Evolutionary conservation across 108 stramenopile species (phyloP).

Genomic region (Skeletonema costatum): DNA sequence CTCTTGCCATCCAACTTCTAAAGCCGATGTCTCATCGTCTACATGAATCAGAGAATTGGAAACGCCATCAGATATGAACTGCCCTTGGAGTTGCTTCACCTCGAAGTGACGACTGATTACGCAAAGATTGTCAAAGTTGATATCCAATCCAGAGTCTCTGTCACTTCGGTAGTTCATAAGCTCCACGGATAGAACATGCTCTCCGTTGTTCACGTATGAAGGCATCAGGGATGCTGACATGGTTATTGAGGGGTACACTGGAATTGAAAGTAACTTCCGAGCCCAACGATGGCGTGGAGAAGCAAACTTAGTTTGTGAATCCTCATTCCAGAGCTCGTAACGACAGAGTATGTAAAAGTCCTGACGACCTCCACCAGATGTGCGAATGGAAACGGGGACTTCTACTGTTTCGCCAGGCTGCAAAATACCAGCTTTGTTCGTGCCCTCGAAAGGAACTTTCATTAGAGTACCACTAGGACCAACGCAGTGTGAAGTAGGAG

Average conservation of each 20-base stretch:
- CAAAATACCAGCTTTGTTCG: constrained; percentile 38
- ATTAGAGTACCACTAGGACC: constrained; percentile 87
- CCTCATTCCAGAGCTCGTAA: constrained; percentile 59
- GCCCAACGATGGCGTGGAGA: constrained; percentile 59
- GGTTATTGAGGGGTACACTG: constrained; percentile 77
- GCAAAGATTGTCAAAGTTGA: constrained; percentile 67
- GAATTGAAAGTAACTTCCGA: constrained; percentile 69
- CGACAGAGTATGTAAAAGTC: constrained; percentile 85
- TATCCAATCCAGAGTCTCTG: constrained; percentile 55
- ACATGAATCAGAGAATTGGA: constrained; percentile 7
- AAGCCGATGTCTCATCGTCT: constrained; percentile 14
- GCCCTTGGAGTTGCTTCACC: constrained; percentile 59
- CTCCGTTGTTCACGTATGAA: constrained; percentile 56
- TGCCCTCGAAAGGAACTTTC: constrained; percentile 54
- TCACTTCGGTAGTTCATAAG: constrained; percentile 81
- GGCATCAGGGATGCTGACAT: constrained; percentile 69
- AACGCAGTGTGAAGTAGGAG: constrained; percentile 57
- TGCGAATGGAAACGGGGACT: constrained; percentile 74
- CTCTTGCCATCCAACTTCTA: constrained; percentile 82
- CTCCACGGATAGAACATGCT: constrained; percentile 78
- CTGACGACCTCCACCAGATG: constrained; percentile 67
- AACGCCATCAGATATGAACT: constrained; percentile 36
- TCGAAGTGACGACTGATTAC: constrained; percentile 72
- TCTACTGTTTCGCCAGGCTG: constrained; percentile 76
- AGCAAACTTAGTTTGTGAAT: constrained; percentile 1